These are phyloP conservation scores for Xanthoconium separans DNA, from an alignment of 1,284 basidiomycete species.

Conservation along the genomic window DNA sequence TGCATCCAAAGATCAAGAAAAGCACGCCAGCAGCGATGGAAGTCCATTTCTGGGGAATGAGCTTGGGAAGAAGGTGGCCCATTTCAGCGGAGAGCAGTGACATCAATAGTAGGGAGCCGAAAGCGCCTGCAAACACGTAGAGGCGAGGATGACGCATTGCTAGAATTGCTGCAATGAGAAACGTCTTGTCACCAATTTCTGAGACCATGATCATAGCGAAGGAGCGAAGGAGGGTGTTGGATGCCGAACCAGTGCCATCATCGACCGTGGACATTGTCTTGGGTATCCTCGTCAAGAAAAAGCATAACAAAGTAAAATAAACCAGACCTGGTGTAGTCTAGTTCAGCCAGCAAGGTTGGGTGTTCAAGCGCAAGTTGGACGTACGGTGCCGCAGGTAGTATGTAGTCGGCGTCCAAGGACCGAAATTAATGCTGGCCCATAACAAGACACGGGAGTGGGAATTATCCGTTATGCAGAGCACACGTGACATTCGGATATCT, in stretches of 20 bases:
- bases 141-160: conserved; percentile 91
- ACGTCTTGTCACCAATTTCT: conserved; percentile 98
- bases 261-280: conserved; percentile 21
- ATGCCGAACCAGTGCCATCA: conserved; percentile 14
- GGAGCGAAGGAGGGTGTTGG: conserved; percentile 66
- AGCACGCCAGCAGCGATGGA: conserved; percentile 77
- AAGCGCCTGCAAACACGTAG: conserved; percentile 88
- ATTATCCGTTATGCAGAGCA: background rate
- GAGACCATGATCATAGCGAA: conserved; percentile 89
- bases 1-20: conserved; percentile 85
- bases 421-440: background rate
- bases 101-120: conserved; percentile 90
- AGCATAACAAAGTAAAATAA: background rate
- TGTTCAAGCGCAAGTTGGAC: background rate
- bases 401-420: background rate
- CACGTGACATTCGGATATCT: conserved; percentile 7
- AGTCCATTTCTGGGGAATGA: conserved; percentile 80
- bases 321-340: conserved; percentile 7
- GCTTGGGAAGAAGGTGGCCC: conserved; percentile 81
- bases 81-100: conserved; percentile 85
- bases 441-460: background rate
- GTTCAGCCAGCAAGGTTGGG: background rate
- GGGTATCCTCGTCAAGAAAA: conserved; percentile 1
- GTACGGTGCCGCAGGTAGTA: background rate
- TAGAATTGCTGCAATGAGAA: conserved; percentile 95